Evolutionary conservation across 805 yeast species (phyloP).

Genomic region (Wickerhamiella slavikovae): DNA sequence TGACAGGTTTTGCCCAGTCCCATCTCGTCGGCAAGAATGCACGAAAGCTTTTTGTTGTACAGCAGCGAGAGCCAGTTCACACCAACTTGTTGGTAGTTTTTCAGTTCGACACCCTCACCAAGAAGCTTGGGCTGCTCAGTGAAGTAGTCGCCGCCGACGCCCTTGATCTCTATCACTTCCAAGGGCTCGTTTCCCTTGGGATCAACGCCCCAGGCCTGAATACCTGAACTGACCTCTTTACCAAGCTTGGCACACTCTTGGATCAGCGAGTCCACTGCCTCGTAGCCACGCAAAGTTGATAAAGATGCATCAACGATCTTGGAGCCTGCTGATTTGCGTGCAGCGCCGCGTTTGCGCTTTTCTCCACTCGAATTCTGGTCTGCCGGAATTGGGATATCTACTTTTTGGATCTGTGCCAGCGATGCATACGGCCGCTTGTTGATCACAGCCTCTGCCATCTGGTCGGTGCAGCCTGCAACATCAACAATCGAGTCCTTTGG

Average conservation of each 20-base stretch:
- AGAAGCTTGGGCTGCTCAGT: constrained; percentile 52
- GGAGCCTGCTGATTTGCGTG: constrained; percentile 45
- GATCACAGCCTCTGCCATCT: constrained; percentile 43
- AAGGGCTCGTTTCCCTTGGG: constrained; percentile 39
- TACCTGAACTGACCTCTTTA: constrained; percentile 42
- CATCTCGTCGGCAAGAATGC: constrained; percentile 97
- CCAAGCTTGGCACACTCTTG: constrained; percentile 68
- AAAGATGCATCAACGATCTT: constrained; percentile 50
- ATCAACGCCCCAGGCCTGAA: constrained; percentile 75
- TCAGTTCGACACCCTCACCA: constrained; percentile 43
- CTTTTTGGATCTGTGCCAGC: constrained; percentile 36
- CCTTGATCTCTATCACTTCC: constrained; percentile 34
- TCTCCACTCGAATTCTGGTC: constrained; percentile 13
- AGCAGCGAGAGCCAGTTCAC: constrained; percentile 76
- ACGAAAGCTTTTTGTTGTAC: constrained; percentile 60
- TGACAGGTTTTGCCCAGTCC: constrained; percentile 92
- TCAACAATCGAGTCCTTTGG: constrained; percentile 59
- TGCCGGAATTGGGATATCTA: constrained; percentile 28
- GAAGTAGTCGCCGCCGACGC: constrained; percentile 21
- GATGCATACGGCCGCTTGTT: constrained; percentile 46
- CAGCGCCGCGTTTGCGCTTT: constrained; percentile 21
- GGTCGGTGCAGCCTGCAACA: constrained; percentile 49
- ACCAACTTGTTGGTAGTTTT: constrained; percentile 92
- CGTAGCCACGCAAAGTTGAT: constrained; percentile 62
- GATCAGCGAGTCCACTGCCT: constrained; percentile 85